Evolutionary conservation across 306 rosid genomes (phyloP).

Genomic region (Cotoneaster glaucophyllus): DNA sequence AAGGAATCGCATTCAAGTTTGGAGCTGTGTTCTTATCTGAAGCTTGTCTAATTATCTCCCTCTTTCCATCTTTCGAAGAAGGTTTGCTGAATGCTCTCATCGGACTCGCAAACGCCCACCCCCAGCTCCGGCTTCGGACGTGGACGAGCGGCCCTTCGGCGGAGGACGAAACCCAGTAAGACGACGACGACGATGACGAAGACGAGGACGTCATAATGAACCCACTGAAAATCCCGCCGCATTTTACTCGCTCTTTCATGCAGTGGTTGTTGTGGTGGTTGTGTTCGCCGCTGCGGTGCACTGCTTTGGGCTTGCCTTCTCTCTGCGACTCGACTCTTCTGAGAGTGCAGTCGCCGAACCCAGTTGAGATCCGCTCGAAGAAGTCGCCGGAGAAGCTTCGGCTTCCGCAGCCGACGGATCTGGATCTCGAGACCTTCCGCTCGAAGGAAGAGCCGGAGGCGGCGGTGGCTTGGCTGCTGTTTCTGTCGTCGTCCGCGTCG

Average conservation of each 20-base stretch:
- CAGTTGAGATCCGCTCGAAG: constrained; percentile 96
- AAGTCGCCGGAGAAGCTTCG: constrained; percentile 92
- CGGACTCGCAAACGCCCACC: constrained; percentile 94
- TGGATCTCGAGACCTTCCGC: constrained; percentile 87
- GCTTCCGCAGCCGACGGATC: constrained; percentile 97
- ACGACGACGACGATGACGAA: constrained; percentile 60
- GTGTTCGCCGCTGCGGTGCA: constrained; percentile 8
- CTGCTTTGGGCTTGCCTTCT: constrained; percentile 55
- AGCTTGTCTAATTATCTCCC: constrained; percentile 45
- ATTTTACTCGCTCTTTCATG: constrained; percentile 69
- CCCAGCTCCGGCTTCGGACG: constrained; percentile 59
- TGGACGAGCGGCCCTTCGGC: constrained; percentile 36
- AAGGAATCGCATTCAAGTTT: constrained; percentile 66
- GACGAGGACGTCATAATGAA: constrained; percentile 76
- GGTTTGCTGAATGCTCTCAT: constrained; percentile 77
- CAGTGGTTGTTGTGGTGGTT: constrained; percentile 23
- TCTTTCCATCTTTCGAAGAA: constrained; percentile 32
- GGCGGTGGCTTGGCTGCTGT: constrained; percentile 31
- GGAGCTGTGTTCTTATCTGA: constrained; percentile 53
- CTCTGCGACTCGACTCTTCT: constrained; percentile 88
- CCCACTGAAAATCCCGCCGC: constrained; percentile 85
- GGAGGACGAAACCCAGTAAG: constrained; percentile 74
- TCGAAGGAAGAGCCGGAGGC: constrained; percentile 63
- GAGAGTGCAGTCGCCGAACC: constrained; percentile 89
- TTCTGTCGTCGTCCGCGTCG: constrained; percentile 35